Evolutionary conservation across 2,329 filamentous ascomycete species (phyloP).

Genomic region (Blastomyces percursus): DNA sequence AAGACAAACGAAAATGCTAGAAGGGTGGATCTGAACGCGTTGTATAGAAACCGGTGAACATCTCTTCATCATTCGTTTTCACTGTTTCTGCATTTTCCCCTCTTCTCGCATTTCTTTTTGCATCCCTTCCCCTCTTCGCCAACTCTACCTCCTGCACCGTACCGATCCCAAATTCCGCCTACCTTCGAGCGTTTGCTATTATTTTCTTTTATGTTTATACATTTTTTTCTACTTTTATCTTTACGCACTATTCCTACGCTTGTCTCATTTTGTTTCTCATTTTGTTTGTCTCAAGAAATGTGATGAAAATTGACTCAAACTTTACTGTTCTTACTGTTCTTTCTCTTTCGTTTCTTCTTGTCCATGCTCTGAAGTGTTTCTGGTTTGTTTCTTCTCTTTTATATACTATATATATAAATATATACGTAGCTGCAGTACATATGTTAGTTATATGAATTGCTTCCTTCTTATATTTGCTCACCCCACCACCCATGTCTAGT

Average conservation of each 20-base stretch:
- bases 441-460: neutral
- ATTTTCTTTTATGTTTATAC: neutral
- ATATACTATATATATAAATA: neutral
- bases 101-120: neutral
- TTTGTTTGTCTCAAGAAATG: neutral
- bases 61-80: neutral
- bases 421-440: neutral
- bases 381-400: neutral
- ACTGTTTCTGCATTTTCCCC: neutral
- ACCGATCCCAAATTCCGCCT: neutral
- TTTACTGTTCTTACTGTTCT: neutral
- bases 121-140: neutral
- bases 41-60: neutral
- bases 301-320: neutral
- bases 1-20: neutral
- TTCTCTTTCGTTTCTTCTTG: neutral
- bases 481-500: too few species aligned
- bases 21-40: neutral
- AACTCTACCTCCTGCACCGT: neutral
- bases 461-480: neutral
- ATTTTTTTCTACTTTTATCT: neutral
- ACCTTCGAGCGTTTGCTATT: neutral
- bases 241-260: neutral
- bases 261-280: neutral
- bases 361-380: neutral